Base-by-base conservation (phyloP, 805 yeast genomes). In the Nakazawaea holstii region DNA sequence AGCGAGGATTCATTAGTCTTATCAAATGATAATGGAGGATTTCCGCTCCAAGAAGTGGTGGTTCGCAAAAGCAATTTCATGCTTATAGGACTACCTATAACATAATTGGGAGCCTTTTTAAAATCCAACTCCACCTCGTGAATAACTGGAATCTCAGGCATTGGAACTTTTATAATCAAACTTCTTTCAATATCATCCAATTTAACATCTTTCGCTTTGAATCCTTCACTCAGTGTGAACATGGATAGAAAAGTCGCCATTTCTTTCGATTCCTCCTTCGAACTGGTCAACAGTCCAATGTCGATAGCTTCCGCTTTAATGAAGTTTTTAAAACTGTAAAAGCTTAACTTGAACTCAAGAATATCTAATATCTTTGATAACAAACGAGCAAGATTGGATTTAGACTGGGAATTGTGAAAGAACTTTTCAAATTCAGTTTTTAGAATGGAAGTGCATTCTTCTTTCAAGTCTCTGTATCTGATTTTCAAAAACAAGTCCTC, bases 1-100 rank as follows among this genome's bases (percentile, higher is more conserved):
- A 14, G 3, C 15, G 24, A 39, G 3, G 14, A 9, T 6, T 14
- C 39, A 11, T 33, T 33, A 9, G 27, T 15, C 15, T 8, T 9
- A 4, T 14, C 14, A 2, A 7, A 10, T 13, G 32, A 3, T 4
- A 28, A 8, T 8, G 43, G 40, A 7, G n/a, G 33, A 20, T 48
- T 35, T 5, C 51, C 53, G 17, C 50, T 45, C 86, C 86, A 80
- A 41, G 63, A 64, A 0, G 73, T 65, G 3, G 64, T 55, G 0
- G 84, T 70, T 6, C 65, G 60, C 3, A 87, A 61, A 0, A 52
- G 53, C 24, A 85, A 59, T 8, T 53, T 58, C 2, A 74, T 69
- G 0, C 59, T 51, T n/a, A 87, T 75, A 1, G 85, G 80, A 43
- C 79, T 81, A 2, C 94, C 94, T 1, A 86, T 80, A 8, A 73